phyloP scores from a whole-genome alignment of 208 protist genomes.

The Trichomonas tenax region DNA sequence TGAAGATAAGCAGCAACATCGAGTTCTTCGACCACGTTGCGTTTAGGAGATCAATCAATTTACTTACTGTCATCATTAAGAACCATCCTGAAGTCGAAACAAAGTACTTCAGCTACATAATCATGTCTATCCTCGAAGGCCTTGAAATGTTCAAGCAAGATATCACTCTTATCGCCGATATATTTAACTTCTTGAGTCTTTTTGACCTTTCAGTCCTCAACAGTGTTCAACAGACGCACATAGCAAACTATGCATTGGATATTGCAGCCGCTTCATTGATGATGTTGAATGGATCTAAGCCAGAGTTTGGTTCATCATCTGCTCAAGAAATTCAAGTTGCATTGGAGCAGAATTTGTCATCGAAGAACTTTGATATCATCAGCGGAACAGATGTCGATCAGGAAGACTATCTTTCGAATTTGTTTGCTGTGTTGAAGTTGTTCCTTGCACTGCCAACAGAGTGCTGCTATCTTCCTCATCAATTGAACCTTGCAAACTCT shows the following conservation, averaged over 20 bases:
- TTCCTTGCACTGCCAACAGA: neutral
- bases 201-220: neutral
- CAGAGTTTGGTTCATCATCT: neutral
- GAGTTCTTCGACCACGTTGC: neutral
- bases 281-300: neutral
- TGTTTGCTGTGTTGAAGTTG: neutral
- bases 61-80: neutral
- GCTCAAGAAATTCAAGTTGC: neutral
- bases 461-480: neutral
- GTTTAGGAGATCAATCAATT: neutral
- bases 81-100: neutral
- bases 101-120: neutral
- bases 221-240: neutral
- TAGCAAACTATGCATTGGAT: neutral
- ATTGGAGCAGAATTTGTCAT: neutral
- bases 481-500: neutral
- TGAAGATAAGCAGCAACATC: neutral
- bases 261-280: neutral
- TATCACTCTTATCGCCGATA: neutral
- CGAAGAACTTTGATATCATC: neutral
- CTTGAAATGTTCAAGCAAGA: neutral
- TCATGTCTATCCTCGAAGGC: neutral
- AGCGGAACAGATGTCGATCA: neutral
- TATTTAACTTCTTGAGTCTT: neutral
- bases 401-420: neutral